Evolutionary conservation across 2,329 filamentous ascomycete species (phyloP).

Genomic region (Pseudogymnoascus pannorum): DNA sequence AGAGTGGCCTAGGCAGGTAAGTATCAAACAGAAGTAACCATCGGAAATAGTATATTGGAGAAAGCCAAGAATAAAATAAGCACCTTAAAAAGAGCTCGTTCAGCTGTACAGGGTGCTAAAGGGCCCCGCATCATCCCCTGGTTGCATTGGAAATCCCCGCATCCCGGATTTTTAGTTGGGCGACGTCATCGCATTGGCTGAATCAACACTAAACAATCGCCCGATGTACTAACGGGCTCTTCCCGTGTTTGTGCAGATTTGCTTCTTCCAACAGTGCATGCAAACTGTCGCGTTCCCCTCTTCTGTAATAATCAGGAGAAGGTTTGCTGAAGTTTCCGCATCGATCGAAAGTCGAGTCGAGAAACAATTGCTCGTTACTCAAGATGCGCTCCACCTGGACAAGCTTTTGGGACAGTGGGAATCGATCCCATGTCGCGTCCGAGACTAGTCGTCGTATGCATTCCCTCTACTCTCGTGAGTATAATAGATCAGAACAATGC

Average conservation of each 20-base stretch:
- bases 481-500: background rate
- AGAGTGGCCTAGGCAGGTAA: background rate
- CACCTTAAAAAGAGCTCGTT: background rate
- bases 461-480: background rate
- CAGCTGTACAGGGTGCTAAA: background rate
- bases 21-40: background rate
- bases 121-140: background rate
- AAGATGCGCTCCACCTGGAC: background rate
- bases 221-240: background rate
- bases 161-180: background rate
- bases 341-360: background rate
- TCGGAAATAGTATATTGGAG: background rate
- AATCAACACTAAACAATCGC: background rate
- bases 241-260: background rate
- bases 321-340: background rate
- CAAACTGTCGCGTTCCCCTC: background rate
- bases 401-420: background rate
- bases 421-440: conserved; percentile 6
- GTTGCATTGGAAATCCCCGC: background rate
- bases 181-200: conserved; percentile 3
- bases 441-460: conserved; percentile 4
- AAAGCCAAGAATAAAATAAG: conserved; percentile 7
- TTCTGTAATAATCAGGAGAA: background rate
- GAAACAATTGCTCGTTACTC: background rate
- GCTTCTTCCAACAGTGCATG: background rate